Evolutionary conservation across 2,329 filamentous ascomycete genomes (phyloP), one percentile per base, ranked within the genome.

Genomic region (Coleophoma cylindrospora): DNA sequence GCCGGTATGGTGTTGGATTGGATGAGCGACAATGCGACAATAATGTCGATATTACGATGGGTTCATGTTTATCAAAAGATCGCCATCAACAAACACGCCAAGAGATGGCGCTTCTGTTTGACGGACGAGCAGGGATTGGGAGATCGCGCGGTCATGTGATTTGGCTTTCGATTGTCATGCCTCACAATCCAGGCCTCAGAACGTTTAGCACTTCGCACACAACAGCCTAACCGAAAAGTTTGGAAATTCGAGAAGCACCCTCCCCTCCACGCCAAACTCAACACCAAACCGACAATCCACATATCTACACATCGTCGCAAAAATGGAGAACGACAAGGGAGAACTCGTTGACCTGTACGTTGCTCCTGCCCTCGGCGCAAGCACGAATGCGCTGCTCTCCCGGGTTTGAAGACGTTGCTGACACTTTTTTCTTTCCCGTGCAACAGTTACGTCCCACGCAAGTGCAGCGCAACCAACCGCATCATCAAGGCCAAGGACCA

Each of bases 401-500:
- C 40, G 33, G 47, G 43, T 48, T 50, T 34, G 51, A 43, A 44
- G 40, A 32, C 36, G 34, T 34, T 45, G 33, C 52, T 54, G 49
- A 54, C 41, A 33, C 45, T 49, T 36, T 45, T 49, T 51, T n/a
- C n/a, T 55, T 15, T 52, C 9, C 27, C 27, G 6, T 7, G 27
- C 52, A 60, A 58, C 71, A 95, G 90, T 74, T 95, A 95, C 86
- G 89, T 96, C 82, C 91, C 91, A 74, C 90, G 92, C 83, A 97
- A 96, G 83, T 97, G 92, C 89, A 90, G 84, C 75, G 91, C 91
- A 67, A 96, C 92, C 75, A 95, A 95, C 89, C 90, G 94, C 79
- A 96, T 97, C 83, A 97, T 99, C 86, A 96, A 96, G 83, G 91
- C 94, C 81, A 96, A 97, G 82, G 94, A 99, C 80, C 94, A 99